Percentiles rank a stretch among this genome's conserved stretches.
phyloP scores from a whole-genome alignment of 148 eudicot genomes.

The Rhododendron ferrugineum region DNA sequence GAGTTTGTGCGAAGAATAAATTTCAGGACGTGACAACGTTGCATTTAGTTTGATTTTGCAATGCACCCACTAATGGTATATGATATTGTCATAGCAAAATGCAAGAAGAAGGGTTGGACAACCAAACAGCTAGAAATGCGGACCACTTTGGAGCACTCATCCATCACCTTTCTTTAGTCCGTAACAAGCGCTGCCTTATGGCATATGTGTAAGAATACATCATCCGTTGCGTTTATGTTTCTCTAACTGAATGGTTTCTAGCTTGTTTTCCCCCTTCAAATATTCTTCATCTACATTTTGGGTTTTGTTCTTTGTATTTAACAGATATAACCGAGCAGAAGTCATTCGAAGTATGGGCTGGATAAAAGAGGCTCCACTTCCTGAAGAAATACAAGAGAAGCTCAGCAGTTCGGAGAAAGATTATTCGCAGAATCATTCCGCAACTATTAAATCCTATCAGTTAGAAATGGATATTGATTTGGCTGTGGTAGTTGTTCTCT shows the following conservation, averaged over 20 bases:
- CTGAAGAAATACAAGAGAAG: conserved; percentile 72
- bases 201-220: conserved; percentile 59
- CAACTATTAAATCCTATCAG: conserved; percentile 59
- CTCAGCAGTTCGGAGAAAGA: conserved; percentile 71
- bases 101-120: conserved; percentile 66
- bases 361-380: conserved; percentile 69
- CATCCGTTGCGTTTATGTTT: not conserved
- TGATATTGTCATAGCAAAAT: conserved; percentile 52
- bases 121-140: conserved; percentile 57
- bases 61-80: not conserved
- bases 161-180: conserved; percentile 79
- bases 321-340: conserved; percentile 78
- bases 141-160: conserved; percentile 88
- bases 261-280: not conserved
- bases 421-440: conserved; percentile 60
- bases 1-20: not conserved
- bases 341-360: conserved; percentile 65
- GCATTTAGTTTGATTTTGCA: not conserved
- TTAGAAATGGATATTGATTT: conserved; percentile 69
- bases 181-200: conserved; percentile 94
- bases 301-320: conserved; percentile 4
- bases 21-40: not conserved
- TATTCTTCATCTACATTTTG: not conserved
- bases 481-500: conserved; percentile 55
- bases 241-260: not conserved